A percentile compares a stretch with the other conserved stretches of the same genome.
Conservation (phyloP, 495 filamentous ascomycete genomes). For the Aspergillus panamensis region DNA sequence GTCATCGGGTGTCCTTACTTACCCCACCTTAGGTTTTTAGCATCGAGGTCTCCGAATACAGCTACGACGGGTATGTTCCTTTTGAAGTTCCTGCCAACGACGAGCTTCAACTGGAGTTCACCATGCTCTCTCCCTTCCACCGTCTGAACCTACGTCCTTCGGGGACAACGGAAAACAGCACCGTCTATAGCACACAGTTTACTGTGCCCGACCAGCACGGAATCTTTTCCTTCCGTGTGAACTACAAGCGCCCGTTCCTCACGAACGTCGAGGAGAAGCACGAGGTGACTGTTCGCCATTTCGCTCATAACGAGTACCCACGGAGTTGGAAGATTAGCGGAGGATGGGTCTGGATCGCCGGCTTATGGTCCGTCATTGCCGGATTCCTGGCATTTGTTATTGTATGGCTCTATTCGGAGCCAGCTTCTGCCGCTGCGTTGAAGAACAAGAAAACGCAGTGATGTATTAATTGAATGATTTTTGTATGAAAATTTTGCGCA, state of each 20-base stretch:
- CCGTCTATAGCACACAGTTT: conserved; percentile 73
- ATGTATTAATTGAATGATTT: conserved; percentile 25
- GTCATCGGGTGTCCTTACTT: not conserved
- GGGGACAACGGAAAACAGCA: conserved; percentile 58
- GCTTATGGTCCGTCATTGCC: conserved; percentile 74
- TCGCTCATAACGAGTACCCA: conserved; percentile 95
- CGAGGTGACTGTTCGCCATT: conserved; percentile 89
- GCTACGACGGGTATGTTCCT: conserved; percentile 63
- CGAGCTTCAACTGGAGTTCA: conserved; percentile 87
- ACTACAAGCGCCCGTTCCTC: conserved; percentile 92
- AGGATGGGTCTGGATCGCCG: conserved; percentile 94
- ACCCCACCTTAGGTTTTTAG: conserved; percentile 63
- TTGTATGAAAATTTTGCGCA: conserved; percentile 19
- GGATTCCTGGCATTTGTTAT: conserved; percentile 84
- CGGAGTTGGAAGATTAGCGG: conserved; percentile 84
- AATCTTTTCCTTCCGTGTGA: conserved; percentile 94
- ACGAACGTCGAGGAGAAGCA: conserved; percentile 90
- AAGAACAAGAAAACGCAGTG: conserved; percentile 66
- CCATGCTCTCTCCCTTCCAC: conserved; percentile 97
- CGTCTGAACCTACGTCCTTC: conserved; percentile 69
- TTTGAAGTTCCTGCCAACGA: conserved; percentile 68
- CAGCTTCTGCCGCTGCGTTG: conserved; percentile 32
- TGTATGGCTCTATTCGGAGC: conserved; percentile 86
- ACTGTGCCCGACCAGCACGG: conserved; percentile 91
- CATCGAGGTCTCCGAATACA: conserved; percentile 85